Percentiles rank a stretch among this genome's conserved stretches.
Evolutionary conservation across 176 grass and related monocot species (phyloP).

Genomic region (Avena insularis): DNA sequence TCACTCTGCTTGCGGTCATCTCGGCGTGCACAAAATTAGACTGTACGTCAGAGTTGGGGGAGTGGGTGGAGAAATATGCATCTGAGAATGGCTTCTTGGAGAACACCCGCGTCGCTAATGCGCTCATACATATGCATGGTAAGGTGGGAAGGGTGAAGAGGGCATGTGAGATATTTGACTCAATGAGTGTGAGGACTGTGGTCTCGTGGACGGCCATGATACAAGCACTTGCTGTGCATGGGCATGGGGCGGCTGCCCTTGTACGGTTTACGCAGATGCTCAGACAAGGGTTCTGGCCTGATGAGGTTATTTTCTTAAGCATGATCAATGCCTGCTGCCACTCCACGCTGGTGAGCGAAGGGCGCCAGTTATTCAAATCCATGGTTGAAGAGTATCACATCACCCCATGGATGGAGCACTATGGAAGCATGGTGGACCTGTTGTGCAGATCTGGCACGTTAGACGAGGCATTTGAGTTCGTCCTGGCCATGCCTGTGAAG

Average conservation of each 20-base stretch:
- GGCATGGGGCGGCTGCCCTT: constrained; percentile 54
- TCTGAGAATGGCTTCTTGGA: constrained; percentile 29
- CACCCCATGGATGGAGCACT: constrained; percentile 65
- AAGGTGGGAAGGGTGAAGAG: constrained; percentile 54
- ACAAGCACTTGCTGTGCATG: constrained; percentile 58
- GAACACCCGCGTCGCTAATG: constrained; percentile 45
- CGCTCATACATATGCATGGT: constrained; percentile 63
- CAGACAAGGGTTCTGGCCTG: constrained; percentile 58
- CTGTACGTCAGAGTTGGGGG: background rate
- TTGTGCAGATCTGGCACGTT: constrained; percentile 49
- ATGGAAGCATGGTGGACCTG: constrained; percentile 62
- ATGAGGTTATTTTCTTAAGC: constrained; percentile 52
- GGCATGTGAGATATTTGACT: constrained; percentile 56
- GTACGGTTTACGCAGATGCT: constrained; percentile 66
- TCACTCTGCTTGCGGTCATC: constrained; percentile 58
- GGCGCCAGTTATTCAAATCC: constrained; percentile 47
- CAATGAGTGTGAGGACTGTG: constrained; percentile 39
- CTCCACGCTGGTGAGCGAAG: constrained; percentile 43
- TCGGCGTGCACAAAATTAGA: constrained; percentile 50
- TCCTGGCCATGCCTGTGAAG: constrained; percentile 51
- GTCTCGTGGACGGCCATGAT: constrained; percentile 65
- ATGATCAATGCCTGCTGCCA: constrained; percentile 59
- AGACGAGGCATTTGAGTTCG: constrained; percentile 53
- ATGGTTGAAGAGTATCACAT: constrained; percentile 60
- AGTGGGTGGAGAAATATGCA: constrained; percentile 50